Percentiles rank a stretch among this genome's conserved stretches.
phyloP scores from a whole-genome alignment of 2,329 filamentous ascomycete genomes.

The Fusarium setosum region DNA sequence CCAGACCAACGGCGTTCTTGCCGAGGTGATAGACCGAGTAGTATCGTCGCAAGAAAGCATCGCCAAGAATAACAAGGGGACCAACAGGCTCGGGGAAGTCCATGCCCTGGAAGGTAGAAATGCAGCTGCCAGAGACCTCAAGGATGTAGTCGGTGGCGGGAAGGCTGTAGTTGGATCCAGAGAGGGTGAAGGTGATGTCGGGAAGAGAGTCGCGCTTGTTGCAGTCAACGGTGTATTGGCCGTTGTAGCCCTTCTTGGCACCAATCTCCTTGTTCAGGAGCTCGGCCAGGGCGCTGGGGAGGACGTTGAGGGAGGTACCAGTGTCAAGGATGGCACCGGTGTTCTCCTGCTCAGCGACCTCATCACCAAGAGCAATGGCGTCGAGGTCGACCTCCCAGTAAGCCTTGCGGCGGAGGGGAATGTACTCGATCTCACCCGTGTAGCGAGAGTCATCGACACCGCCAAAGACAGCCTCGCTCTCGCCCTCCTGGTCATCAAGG shows the following conservation, averaged over 20 bases:
- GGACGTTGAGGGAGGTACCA: conserved; percentile 95
- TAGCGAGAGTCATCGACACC: conserved; percentile 85
- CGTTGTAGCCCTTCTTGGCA: conserved; percentile 97
- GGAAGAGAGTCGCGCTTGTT: conserved; percentile 84
- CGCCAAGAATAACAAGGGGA: conserved; percentile 93
- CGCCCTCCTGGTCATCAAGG: conserved; percentile 78
- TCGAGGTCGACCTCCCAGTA: conserved; percentile 99
- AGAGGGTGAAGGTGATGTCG: conserved; percentile 90
- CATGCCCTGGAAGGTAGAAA: conserved; percentile 98
- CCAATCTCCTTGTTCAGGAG: conserved; percentile 98
- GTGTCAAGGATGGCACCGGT: conserved; percentile 98
- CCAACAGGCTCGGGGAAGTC: conserved; percentile 89
- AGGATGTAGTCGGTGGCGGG: conserved; percentile 92
- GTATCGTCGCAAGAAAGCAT: conserved; percentile 85
- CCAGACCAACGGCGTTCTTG: conserved; percentile 88
- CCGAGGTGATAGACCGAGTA: conserved; percentile 98
- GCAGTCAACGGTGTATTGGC: conserved; percentile 96
- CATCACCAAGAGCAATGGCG: conserved; percentile 87
- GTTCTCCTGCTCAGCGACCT: conserved; percentile 88
- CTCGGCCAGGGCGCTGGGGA: conserved; percentile 91
- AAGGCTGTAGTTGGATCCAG: conserved; percentile 94
- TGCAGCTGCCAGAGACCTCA: conserved; percentile 94
- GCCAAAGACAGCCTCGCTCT: conserved; percentile 91
- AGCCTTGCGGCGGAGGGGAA: conserved; percentile 96
- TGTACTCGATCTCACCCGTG: conserved; percentile 88